phyloP scores from a whole-genome alignment of 768 basidiomycete species.

The Hygrocybe punicea region DNA sequence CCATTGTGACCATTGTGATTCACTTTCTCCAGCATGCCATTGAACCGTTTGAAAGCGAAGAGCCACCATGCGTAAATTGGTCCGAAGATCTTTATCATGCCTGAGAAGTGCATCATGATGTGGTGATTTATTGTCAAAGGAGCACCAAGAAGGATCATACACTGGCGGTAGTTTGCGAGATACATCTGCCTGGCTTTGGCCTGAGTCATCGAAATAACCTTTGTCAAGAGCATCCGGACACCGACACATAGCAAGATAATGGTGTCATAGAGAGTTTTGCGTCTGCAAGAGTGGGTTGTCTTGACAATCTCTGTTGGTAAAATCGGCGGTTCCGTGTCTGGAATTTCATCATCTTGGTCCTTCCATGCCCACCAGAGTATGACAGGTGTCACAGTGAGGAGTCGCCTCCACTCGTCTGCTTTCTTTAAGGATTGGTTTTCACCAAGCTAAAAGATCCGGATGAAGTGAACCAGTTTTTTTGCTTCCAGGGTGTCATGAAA shows the following conservation, averaged over 20 bases:
- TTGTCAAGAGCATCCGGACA: constrained; percentile 16
- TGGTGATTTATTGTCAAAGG: constrained; percentile 27
- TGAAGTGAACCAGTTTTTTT: constrained; percentile 1
- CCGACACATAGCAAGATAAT: constrained; percentile 17
- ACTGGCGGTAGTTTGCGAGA: constrained; percentile 17
- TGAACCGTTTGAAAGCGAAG: constrained; percentile 35
- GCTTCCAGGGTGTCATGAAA: background rate
- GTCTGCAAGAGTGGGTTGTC: constrained; percentile 14
- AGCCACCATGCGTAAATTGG: constrained; percentile 36
- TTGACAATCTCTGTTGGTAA: constrained; percentile 16
- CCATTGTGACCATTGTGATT: constrained; percentile 31
- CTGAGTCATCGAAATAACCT: constrained; percentile 21
- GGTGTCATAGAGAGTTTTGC: constrained; percentile 9
- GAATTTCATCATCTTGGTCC: constrained; percentile 19
- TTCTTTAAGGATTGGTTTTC: constrained; percentile 33
- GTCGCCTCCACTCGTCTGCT: constrained; percentile 30
- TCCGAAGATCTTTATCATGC: constrained; percentile 25
- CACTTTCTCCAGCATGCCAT: constrained; percentile 32
- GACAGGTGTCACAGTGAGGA: constrained; percentile 24
- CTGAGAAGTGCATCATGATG: constrained; percentile 22
- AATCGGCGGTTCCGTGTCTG: constrained; percentile 12
- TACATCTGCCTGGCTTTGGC: constrained; percentile 20
- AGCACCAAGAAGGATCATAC: constrained; percentile 13
- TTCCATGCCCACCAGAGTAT: constrained; percentile 27
- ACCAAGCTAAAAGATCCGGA: constrained; percentile 19